Evolutionary conservation across 2,329 filamentous ascomycete species (phyloP).

Genomic region (Aspergillus intermedius): DNA sequence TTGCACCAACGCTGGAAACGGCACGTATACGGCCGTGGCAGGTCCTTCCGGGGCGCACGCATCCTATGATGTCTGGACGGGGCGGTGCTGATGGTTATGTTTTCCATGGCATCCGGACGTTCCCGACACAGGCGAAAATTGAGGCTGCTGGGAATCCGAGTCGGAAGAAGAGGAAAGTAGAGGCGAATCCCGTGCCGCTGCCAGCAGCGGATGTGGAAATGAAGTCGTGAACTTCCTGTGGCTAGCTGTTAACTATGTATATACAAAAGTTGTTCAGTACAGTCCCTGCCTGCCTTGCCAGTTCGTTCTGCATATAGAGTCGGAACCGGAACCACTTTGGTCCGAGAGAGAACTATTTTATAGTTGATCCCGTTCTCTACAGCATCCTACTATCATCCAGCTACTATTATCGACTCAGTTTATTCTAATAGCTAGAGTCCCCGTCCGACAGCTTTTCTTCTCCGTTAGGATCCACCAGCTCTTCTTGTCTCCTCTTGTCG

Average conservation of each 20-base stretch:
- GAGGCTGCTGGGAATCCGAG: conserved; percentile 71
- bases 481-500: no score
- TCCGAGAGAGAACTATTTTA: no score
- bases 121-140: conserved; percentile 72
- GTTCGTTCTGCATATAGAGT: no score
- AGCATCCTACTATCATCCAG: no score
- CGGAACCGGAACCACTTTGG: no score
- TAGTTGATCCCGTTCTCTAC: no score
- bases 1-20: conserved; percentile 75
- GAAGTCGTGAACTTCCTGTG: conserved; percentile 14
- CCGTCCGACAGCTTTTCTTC: no score
- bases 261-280: background rate
- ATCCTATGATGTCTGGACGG: conserved; percentile 84
- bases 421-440: no score
- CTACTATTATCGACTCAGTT: no score
- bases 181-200: conserved; percentile 19
- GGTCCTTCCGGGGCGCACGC: conserved; percentile 82
- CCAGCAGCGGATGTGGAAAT: conserved; percentile 23
- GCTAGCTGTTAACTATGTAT: background rate
- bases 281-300: no score
- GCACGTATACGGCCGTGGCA: conserved; percentile 77
- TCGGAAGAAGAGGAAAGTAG: conserved; percentile 59
- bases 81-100: conserved; percentile 88
- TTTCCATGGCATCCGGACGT: conserved; percentile 73
- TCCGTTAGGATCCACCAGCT: no score